phyloP scores from a whole-genome alignment of 2,329 filamentous ascomycete species.

The Penicillium sumatraense region DNA sequence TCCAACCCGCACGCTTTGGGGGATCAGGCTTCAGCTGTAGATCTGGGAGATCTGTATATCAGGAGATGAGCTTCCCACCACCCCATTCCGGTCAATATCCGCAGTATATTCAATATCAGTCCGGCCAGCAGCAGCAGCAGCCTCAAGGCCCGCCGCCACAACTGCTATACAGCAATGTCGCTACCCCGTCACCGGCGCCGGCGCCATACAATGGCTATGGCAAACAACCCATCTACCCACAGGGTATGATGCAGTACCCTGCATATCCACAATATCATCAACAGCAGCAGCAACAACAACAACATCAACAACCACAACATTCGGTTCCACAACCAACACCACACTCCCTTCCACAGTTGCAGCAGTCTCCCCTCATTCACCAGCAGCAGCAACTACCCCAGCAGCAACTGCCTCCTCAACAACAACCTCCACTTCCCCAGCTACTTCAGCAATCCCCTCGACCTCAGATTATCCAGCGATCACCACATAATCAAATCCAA shows the following conservation, averaged over 20 bases:
- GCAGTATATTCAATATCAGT: slow-evolving; percentile 38
- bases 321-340: slow-evolving; percentile 13
- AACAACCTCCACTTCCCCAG: slow-evolving; percentile 23
- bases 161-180: slow-evolving; percentile 42
- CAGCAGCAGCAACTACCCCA: slow-evolving; percentile 11
- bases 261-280: slow-evolving; percentile 37
- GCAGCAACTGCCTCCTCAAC: slow-evolving; percentile 29
- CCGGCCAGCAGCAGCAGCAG: too few relatives aligned
- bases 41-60: too few relatives aligned
- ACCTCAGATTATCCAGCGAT: slow-evolving; percentile 15
- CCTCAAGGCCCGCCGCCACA: slow-evolving; percentile 36
- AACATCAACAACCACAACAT: slow-evolving; percentile 27
- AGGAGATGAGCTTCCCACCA: slow-evolving; percentile 49
- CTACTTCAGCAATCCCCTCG: slow-evolving; percentile 14
- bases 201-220: slow-evolving; percentile 38
- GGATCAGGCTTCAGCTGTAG: slow-evolving; percentile 23
- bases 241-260: slow-evolving; percentile 38
- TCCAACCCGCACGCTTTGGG: slow-evolving; percentile 15
- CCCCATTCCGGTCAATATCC: slow-evolving; percentile 46
- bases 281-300: slow-evolving; percentile 29
- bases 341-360: slow-evolving; percentile 12
- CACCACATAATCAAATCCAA: slow-evolving; percentile 34
- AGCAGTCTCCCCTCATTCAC: slow-evolving; percentile 24
- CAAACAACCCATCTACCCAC: slow-evolving; percentile 40
- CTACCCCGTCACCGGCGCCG: slow-evolving; percentile 31